Percentiles rank a stretch among this genome's conserved stretches.
Conservation (phyloP, 73 alveolate genomes). For the Paramecium sonneborni region DNA sequence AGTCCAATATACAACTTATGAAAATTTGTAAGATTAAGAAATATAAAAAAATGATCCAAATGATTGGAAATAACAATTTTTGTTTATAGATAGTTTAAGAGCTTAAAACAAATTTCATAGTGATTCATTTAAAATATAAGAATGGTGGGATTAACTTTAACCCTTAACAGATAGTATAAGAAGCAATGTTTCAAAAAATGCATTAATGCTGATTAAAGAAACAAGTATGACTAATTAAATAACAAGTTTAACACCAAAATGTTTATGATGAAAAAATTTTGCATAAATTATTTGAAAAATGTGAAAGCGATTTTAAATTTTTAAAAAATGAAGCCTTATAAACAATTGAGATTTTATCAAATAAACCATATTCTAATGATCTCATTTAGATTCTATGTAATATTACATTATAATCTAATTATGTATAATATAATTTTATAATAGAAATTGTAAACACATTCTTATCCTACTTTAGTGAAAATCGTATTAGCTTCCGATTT, state of each 20-base stretch:
- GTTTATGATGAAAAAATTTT: background rate
- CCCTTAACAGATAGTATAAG: background rate
- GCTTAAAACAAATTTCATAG: background rate
- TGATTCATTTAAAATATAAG: background rate
- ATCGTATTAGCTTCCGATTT: background rate
- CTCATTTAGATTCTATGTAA: background rate
- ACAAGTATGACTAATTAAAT: background rate
- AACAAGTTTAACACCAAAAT: background rate
- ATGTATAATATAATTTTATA: background rate
- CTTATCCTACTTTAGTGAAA: constrained; percentile 34
- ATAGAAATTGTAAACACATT: background rate
- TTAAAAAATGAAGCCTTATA: background rate
- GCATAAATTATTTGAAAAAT: constrained; percentile 27
- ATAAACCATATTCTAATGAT: background rate
- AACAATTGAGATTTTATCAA: background rate
- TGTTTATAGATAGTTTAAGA: background rate
- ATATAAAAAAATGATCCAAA: background rate
- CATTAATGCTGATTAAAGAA: background rate
- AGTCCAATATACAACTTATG: background rate
- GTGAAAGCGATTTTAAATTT: constrained; percentile 45
- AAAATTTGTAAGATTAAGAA: background rate
- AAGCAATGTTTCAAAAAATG: background rate
- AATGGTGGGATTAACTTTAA: background rate
- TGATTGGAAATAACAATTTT: background rate
- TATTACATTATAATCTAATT: background rate